Base-by-base conservation (phyloP, 352 stramenopile species). In the Thalassiosira exigua region DNA sequence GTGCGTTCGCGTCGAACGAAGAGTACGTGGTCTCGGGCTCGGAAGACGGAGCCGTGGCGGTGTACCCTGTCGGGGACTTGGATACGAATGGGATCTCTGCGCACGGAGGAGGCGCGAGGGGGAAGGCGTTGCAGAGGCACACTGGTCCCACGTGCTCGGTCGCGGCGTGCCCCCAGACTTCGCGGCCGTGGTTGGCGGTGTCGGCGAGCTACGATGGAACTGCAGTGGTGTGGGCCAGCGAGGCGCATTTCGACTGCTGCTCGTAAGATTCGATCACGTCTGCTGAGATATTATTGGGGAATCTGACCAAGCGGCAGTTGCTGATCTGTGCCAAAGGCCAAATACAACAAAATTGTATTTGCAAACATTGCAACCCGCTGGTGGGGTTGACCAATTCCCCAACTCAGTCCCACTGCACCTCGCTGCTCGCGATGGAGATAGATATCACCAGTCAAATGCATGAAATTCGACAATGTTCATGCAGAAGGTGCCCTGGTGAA, bases 191-290 rank as follows among this genome's bases (percentile, higher is more conserved):
- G 29, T 67, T 89, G 19, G 56, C 90, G 7, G 33, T 89, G 26
- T 88, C 85, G n/a, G 85, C 76, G 9, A 88, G 76, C 57, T 91
- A 91, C 69, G 85, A 91, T 72, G 84, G 83, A 52, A 82, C 59
- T 26, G 69, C 78, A 4, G 69, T 88, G 14, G 81, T 91, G 32
- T 93, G 87, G 87, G 82, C 85, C 0, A 82, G 87, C 66, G 39
- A 82, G n/a, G 65, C 62, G 21, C 54, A 76, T 14, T 41, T 36
- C 42, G 71, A 60, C 41, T 56, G 61, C 9, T n/a, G n/a, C n/a
- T n/a, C n/a, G n/a, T n/a, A n/a, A n/a, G n/a, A 48, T 48, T n/a
- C n/a, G n/a, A n/a, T n/a, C n/a, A n/a, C n/a, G n/a, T n/a, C n/a
- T n/a, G n/a, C n/a, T n/a, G n/a, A n/a, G n/a, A n/a, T n/a, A n/a